Base-by-base conservation (phyloP, 257 asterid species). In the Penstemon davidsonii region DNA sequence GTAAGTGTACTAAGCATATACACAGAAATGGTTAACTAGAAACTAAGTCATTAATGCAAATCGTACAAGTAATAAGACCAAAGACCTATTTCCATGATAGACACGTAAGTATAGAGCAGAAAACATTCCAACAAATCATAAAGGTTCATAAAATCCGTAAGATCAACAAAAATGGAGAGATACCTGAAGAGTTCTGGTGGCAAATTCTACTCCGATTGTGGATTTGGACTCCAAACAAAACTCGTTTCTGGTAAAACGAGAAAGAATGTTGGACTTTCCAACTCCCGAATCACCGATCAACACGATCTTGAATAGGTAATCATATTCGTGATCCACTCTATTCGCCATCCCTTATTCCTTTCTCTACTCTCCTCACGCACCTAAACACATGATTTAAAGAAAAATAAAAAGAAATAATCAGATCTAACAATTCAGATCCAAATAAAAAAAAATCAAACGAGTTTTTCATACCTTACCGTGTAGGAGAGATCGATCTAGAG, bases 271-370 rank as follows among this genome's bases (percentile, higher is more conserved):
- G 52, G 67, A 62, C 25, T 62, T 62, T 4, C 67, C 67, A 62
- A 62, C 67, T 7, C 67, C 67, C 25, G 67, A 62, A 25, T 62
- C 67, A 46, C 67, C 67, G 13, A 62, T 62, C 67, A 62, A 45
- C 10, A 62, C 67, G 25, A 62, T 62, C 42, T 62, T 62, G 67
- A 62, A 62, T 5, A 62, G n/a, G 39, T 62, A 62, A 62, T 62
- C 67, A 46, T 62, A 62, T 55, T 62, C 67, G 41, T 62, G 67
- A 62, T 62, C 67, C 19, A 62, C 55, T 25, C 55, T 62, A 62
- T 33, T 45, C 4, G 43, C 55, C 67, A 62, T 62, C 38, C 15
- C 67, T 49, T 13, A 11, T 8, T 49, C 53, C 53, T 47, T 25
- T 25, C 33, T 25, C 33, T 25, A 25, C 33, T 25, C 33, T 25